These are phyloP conservation scores for Claviceps paspali DNA, from an alignment of 2,329 filamentous ascomycete genomes.

Conservation along the genomic window DNA sequence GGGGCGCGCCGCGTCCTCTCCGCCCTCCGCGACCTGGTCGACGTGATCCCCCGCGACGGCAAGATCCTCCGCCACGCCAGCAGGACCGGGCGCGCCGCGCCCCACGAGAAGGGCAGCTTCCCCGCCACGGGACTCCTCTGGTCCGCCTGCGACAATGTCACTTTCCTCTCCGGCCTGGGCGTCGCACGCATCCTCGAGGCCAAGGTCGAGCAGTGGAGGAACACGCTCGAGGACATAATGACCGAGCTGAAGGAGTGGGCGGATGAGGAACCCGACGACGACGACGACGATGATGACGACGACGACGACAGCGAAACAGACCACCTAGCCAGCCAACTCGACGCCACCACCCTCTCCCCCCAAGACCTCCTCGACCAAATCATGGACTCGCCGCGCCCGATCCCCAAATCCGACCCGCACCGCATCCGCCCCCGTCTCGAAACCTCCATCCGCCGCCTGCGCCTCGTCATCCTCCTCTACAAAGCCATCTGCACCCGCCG, in stretches of 20 bases:
- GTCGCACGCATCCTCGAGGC: constrained; percentile 54
- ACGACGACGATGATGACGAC: constrained; percentile 27
- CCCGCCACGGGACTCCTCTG: constrained; percentile 64
- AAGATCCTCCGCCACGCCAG: constrained; percentile 24
- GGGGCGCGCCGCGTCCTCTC: constrained; percentile 43
- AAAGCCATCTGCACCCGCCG: constrained; percentile 55
- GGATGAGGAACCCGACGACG: constrained; percentile 51
- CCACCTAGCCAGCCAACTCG: constrained; percentile 17
- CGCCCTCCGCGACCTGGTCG: constrained; percentile 46
- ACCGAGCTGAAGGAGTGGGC: constrained; percentile 82
- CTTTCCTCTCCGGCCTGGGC: constrained; percentile 48
- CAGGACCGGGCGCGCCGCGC: constrained; percentile 16
- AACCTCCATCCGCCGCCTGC: constrained; percentile 45
- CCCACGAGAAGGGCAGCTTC: constrained; percentile 36
- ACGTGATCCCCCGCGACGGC: constrained; percentile 44
- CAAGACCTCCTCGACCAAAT: constrained; percentile 52
- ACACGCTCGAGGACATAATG: constrained; percentile 66
- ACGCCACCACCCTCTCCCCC: constrained; percentile 14
- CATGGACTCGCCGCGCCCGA: constrained; percentile 45
- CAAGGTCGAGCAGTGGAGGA: constrained; percentile 59
- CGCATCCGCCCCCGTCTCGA: constrained; percentile 51
- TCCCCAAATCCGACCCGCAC: constrained; percentile 49
- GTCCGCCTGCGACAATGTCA: constrained; percentile 64
- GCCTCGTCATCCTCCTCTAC: constrained; percentile 53
- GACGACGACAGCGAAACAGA: not conserved